Base-by-base conservation (phyloP, 192 early-diverging fungal species). In the Umbelopsis isabellina region DNA sequence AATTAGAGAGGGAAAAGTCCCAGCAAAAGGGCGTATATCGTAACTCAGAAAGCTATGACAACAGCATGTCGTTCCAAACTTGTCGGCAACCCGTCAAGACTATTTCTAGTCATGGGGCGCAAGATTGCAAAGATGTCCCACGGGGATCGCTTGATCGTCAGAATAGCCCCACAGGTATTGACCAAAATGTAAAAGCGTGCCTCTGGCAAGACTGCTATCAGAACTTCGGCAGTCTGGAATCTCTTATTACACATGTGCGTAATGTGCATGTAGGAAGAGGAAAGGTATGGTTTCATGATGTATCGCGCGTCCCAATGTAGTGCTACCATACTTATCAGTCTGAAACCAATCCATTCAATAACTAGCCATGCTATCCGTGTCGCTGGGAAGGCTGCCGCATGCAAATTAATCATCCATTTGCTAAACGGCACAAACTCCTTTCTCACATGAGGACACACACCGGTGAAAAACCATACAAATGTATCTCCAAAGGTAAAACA, bases 381-480 rank as follows among this genome's bases (percentile, higher is more conserved):
- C 76, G 79, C 5, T 85, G 83, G 83, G 71, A 80, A 69, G 77
- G 71, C 21, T 85, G 83, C 55, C 70, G 53, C 45, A 75, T 72
- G 2, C 68, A 81, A 46, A 71, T 75, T 66, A 49, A 73, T 68
- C 82, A 82, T 73, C 87, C 90, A 16, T 92, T 92, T 75, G 78
- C 87, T 37, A 87, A 90, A 72, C 75, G 89, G 11, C 89, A 90
- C 66, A 92, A 92, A 71, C 80, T 92, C 72, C 87, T 83, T 44
- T 90, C 90, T 65, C 91, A 92, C 65, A 69, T 90, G 69, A 84
- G 91, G 21, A 89, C 85, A 0, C 91, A 92, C 68, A 92, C 90
- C 3, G 90, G 90, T n/a, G 90, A 92, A 82, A 81, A 85, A 27
- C 91, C 91, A 13, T 92, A 85, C 79, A 80, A 78, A 65, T 92